phyloP scores from a whole-genome alignment of 1,139 yeast species.

The Saccharomyces hybrid region DNA sequence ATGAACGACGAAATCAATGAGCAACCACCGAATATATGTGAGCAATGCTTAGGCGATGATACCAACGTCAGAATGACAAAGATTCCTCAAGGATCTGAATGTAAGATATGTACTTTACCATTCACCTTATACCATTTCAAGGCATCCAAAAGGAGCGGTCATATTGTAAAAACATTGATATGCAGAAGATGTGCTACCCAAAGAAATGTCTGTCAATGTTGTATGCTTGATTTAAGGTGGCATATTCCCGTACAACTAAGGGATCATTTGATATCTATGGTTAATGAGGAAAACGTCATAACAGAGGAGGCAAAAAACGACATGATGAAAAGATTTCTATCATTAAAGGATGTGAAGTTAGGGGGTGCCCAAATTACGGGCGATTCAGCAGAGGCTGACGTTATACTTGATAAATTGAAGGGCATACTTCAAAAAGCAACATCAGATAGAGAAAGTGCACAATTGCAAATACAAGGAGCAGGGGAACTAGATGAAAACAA shows the following conservation, averaged over 20 bases:
- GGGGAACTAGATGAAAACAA: not conserved
- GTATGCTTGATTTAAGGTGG: conserved; percentile 74
- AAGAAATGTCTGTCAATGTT: conserved; percentile 79
- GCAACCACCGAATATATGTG: conserved; percentile 42
- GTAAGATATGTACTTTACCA: conserved; percentile 76
- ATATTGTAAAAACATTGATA: conserved; percentile 34
- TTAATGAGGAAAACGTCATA: conserved; percentile 44
- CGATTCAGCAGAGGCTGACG: conserved; percentile 31
- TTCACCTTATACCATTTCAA: conserved; percentile 78
- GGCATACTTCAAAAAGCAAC: conserved; percentile 7
- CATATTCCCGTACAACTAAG: conserved; percentile 72
- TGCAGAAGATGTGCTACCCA: conserved; percentile 75
- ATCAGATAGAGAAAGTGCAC: not conserved
- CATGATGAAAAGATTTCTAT: conserved; percentile 47
- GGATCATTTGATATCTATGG: conserved; percentile 74
- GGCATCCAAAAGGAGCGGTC: conserved; percentile 34
- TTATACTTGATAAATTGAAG: conserved; percentile 30
- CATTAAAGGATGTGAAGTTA: conserved; percentile 39
- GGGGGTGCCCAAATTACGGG: conserved; percentile 36
- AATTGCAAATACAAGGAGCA: not conserved
- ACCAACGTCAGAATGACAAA: conserved; percentile 63
- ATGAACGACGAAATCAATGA: not conserved
- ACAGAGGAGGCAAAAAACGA: conserved; percentile 42
- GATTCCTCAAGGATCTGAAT: conserved; percentile 65
- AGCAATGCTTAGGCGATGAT: conserved; percentile 60